A percentile compares a stretch with the other conserved stretches of the same genome.
Conservation (phyloP, 441 rosid genomes). For the Pelargonium fulgidum region DNA sequence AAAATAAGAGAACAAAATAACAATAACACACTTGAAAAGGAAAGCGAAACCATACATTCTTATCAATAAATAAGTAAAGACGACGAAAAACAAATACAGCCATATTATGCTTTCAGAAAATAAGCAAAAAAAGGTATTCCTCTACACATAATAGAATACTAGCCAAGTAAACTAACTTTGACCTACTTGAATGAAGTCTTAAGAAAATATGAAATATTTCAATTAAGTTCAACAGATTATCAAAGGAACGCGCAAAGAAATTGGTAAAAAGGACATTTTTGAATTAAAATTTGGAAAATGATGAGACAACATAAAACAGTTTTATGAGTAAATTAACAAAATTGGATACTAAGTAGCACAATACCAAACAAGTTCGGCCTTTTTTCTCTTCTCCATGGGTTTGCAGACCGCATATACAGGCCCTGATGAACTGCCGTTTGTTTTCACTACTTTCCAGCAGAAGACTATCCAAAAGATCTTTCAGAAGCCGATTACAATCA, state of each 20-base stretch:
- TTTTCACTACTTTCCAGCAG: slow-evolving; percentile 98
- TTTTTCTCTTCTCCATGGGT: slow-evolving; percentile 88
- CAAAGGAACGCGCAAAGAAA: not conserved
- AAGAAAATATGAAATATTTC: slow-evolving; percentile 6
- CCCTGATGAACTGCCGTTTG: slow-evolving; percentile 88
- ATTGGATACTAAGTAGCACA: slow-evolving; percentile 17
- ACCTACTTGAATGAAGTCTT: not conserved
- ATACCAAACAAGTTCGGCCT: slow-evolving; percentile 91
- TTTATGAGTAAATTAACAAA: not conserved
- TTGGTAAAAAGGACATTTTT: not conserved
- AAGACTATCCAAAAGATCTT: slow-evolving; percentile 95
- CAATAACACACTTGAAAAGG: not conserved
- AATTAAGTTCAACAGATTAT: not conserved
- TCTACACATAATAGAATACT: not conserved
- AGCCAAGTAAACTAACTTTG: not conserved
- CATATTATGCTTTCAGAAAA: no score
- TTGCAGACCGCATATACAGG: slow-evolving; percentile 93
- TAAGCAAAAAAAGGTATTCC: not conserved
- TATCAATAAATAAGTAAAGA: not conserved
- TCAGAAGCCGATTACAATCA: slow-evolving; percentile 92
- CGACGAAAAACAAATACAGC: not conserved
- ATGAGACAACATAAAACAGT: not conserved
- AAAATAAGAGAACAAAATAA: slow-evolving; percentile 13
- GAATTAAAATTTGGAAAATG: not conserved
- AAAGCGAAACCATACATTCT: not conserved